Percentiles rank a stretch among this genome's conserved stretches.
phyloP scores from a whole-genome alignment of 768 basidiomycete species.

The Naganishia kalamii region DNA sequence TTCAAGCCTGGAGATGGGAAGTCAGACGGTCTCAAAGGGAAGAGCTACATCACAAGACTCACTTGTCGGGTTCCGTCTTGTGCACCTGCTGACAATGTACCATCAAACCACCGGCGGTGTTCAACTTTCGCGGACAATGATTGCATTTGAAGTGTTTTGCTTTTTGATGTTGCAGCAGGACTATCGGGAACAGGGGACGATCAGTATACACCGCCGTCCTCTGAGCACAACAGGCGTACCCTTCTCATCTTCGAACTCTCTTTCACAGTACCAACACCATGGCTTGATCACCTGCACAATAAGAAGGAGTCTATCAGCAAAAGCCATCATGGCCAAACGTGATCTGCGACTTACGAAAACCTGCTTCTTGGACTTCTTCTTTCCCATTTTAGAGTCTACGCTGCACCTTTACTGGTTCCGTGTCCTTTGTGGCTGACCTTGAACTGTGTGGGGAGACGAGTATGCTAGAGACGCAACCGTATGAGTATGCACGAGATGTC shows the following conservation, averaged over 20 bases:
- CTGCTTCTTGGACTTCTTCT: slow-evolving; percentile 42
- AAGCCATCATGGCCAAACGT: not conserved
- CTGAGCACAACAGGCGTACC: slow-evolving; percentile 52
- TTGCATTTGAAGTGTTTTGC: slow-evolving; percentile 99
- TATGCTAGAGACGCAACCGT: not conserved
- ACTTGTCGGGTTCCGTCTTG: slow-evolving; percentile 95
- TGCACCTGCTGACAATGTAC: slow-evolving; percentile 99
- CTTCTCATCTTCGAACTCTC: slow-evolving; percentile 99
- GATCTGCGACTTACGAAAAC: slow-evolving; percentile 35
- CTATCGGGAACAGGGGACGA: slow-evolving; percentile 49
- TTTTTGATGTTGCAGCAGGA: slow-evolving; percentile 98
- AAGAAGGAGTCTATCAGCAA: not conserved
- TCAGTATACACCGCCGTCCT: not conserved
- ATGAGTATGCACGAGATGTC: too few relatives aligned
- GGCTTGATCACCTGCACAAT: slow-evolving; percentile 40
- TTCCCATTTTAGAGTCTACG: slow-evolving; percentile 45
- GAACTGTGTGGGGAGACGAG: not conserved
- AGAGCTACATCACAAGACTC: slow-evolving; percentile 33
- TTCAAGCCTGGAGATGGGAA: slow-evolving; percentile 68
- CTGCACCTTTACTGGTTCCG: too few relatives aligned
- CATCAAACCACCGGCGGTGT: slow-evolving; percentile 94
- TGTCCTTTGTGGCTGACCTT: too few relatives aligned
- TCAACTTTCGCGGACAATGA: slow-evolving; percentile 88
- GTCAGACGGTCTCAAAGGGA: not conserved
- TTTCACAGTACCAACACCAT: slow-evolving; percentile 99